Evolutionary conservation across 805 yeast genomes (phyloP), one percentile per base, ranked within the genome.

Genomic region (Monosporozyma aerobia): DNA sequence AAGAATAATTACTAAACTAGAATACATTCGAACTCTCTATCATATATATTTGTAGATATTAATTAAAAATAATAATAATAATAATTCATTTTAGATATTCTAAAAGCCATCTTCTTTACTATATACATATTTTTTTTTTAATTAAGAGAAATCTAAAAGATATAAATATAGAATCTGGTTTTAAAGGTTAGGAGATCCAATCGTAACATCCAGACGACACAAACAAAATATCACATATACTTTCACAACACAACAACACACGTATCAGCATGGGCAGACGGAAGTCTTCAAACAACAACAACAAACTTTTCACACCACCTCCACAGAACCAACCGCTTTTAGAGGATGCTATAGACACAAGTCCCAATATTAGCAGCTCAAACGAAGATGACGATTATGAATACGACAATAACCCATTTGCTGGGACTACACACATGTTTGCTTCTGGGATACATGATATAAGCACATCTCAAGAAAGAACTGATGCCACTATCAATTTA

Each of bases 351-450:
- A 27, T 27, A 27, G 29, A 27, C 29, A 27, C 29, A 5, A 27
- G 29, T 14, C 22, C 13, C 13, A 27, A n/a, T 44, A 29, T 3
- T 6, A 27, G 7, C 35, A 27, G 29, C 7, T 27, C 29, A 27
- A 27, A 44, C 11, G 29, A 35, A 13, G 40, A 39, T 23, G 41
- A 33, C 54, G 56, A 53, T 19, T 68, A 64, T 11, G 72, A 67
- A 51, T 73, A 70, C 50, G 72, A 70, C 55, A 71, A 70, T 53
- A 71, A 71, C 51, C 74, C 74, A 1, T 71, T 70, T 53, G 57
- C 65, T 10, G 74, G 74, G 1, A 66, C 72, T 7, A 61, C 60
- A 23, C 74, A 70, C 52, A 54, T 68, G 50, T 70, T 62, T 55
- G 73, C 74, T 0, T 63, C 70, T 5, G 74, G 74, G 5, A 63